Base-by-base conservation (phyloP, 495 filamentous ascomycete species). In the Rhypophila decipiens region DNA sequence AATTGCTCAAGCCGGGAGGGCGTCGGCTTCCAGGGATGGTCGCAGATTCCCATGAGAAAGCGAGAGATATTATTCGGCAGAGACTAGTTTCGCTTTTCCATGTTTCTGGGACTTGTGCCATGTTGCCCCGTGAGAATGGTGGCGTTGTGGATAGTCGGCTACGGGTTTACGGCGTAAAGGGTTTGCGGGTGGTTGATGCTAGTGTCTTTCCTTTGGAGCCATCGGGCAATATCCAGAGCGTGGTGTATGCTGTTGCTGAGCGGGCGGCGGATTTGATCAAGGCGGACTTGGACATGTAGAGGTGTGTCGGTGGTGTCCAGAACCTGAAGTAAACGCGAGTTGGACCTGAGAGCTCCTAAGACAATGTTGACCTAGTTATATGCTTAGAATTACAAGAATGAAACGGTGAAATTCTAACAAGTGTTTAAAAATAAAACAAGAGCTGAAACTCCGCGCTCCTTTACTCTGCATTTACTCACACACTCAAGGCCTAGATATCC, bases 211-310 rank as follows among this genome's bases (percentile, higher is more conserved):
- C 77, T 0, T 37, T 79, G 17, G 60, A 71, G 43, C 61, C 71
- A 7, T 47, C 51, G 8, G 75, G 67, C 0, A 76, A 79, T 58
- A 71, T 79, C 21, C 65, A 71, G 57, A 65, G 68, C 3, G 60
- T 62, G 2, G 74, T 79, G 9, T 80, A 79, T 61, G 74, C 73
- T 0, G 64, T 79, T 18, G 78, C 74, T 0, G 78, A 83, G 60
- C 60, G 66, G 52, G 76, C 73, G 13, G 74, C 75, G 4, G 76
- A 78, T 61, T 45, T 78, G 3, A 76, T 80, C 55, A 77, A 75
- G 59, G 64, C 49, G 45, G 59, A 60, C 27, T n/a, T n/a, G n/a
- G n/a, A n/a, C n/a, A n/a, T n/a, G n/a, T n/a, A n/a, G n/a, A n/a
- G n/a, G n/a, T n/a, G n/a, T n/a, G n/a, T n/a, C n/a, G n/a, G n/a